These are phyloP conservation scores for Saccharomycopsis malanga DNA, from an alignment of 805 yeast genomes.

Conservation along the genomic window DNA sequence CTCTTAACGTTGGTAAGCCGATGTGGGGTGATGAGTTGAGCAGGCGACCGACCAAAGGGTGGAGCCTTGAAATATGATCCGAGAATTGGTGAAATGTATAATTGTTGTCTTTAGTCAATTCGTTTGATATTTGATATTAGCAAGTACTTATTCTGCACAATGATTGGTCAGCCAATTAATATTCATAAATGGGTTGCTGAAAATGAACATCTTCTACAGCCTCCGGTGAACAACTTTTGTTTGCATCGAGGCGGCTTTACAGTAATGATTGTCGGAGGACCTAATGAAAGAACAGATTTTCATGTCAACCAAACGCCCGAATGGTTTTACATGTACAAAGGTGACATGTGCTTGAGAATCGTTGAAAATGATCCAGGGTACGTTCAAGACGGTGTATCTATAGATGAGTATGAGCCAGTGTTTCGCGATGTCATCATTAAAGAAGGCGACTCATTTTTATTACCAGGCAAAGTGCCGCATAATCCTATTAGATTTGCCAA, in stretches of 20 bases:
- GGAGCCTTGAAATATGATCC: too few relatives aligned
- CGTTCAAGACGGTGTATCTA: background rate
- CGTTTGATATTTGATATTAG: too few relatives aligned
- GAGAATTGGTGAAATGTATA: too few relatives aligned
- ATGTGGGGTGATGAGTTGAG: too few relatives aligned
- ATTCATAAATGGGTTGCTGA: slow-evolving; percentile 75
- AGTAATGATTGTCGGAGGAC: slow-evolving; percentile 94
- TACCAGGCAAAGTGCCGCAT: slow-evolving; percentile 83
- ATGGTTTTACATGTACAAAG: slow-evolving; percentile 84
- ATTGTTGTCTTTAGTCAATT: too few relatives aligned
- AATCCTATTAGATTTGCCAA: slow-evolving; percentile 81
- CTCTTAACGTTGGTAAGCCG: too few relatives aligned
- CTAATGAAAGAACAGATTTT: slow-evolving; percentile 88
- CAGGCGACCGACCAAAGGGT: too few relatives aligned
- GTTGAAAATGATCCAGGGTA: slow-evolving; percentile 42
- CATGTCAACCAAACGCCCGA: slow-evolving; percentile 94
- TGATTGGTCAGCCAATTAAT: slow-evolving; percentile 50
- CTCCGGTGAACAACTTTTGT: slow-evolving; percentile 90
- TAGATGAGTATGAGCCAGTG: slow-evolving; percentile 40
- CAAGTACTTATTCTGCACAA: too few relatives aligned
- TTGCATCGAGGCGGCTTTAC: slow-evolving; percentile 89
- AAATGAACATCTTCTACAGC: slow-evolving; percentile 67
- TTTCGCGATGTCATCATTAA: slow-evolving; percentile 68
- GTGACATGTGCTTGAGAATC: slow-evolving; percentile 75
- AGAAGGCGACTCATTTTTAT: slow-evolving; percentile 84